Conservation (phyloP, 768 basidiomycete genomes). For the Collybia sp. region DNA sequence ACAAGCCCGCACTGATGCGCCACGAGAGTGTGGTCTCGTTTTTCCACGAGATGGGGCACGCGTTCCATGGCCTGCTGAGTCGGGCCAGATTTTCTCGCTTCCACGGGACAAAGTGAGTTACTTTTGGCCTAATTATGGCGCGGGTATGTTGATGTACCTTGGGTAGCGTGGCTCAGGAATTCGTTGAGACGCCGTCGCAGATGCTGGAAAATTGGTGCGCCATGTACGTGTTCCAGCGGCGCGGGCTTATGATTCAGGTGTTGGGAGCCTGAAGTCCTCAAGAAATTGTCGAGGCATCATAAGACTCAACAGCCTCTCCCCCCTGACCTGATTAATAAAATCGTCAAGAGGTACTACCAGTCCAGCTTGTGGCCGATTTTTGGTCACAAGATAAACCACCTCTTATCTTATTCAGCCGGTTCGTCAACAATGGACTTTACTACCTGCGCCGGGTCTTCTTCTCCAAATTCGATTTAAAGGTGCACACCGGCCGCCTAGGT, state of each 20-base stretch:
- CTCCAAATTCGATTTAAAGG: conserved; percentile 71
- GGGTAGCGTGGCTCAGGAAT: conserved; percentile 64
- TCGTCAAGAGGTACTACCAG: conserved; percentile 70
- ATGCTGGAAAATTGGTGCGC: conserved; percentile 87
- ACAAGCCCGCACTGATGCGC: conserved; percentile 80
- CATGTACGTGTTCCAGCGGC: not conserved
- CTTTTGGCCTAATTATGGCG: too few species aligned
- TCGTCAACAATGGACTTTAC: conserved; percentile 79
- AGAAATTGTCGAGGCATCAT: conserved; percentile 78
- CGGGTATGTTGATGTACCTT: not conserved
- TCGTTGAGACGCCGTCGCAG: conserved; percentile 87
- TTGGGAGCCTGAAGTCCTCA: conserved; percentile 76
- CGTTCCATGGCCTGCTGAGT: conserved; percentile 67
- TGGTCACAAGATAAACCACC: not conserved
- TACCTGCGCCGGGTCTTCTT: conserved; percentile 85
- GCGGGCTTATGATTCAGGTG: conserved; percentile 39
- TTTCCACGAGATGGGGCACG: conserved; percentile 88
- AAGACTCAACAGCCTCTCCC: conserved; percentile 69
- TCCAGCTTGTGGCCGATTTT: not conserved
- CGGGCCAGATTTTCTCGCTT: conserved; percentile 69
- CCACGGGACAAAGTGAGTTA: conserved; percentile 65
- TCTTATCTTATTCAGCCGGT: conserved; percentile 39
- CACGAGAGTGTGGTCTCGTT: conserved; percentile 87
- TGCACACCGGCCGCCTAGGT: conserved; percentile 70
- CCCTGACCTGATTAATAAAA: conserved; percentile 68